Evolutionary conservation across 106 monocot genomes (phyloP).

Genomic region (Acorus gramineus): DNA sequence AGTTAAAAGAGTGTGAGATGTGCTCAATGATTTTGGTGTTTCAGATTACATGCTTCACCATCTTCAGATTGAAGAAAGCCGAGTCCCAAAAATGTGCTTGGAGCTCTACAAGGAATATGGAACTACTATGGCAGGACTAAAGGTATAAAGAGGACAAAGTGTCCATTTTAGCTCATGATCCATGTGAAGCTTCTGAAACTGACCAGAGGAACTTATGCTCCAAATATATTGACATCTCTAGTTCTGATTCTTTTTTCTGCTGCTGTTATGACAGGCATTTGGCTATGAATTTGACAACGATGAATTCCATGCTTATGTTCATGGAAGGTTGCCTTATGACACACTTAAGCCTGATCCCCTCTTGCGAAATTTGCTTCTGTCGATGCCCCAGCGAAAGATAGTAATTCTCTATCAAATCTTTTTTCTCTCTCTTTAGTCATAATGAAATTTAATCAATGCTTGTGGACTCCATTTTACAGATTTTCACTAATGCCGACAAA

Average conservation of each 20-base stretch:
- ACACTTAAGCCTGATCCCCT: slow-evolving; percentile 63
- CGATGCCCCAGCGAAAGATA: slow-evolving; percentile 65
- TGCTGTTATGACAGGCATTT: slow-evolving; percentile 26
- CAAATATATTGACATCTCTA: no score
- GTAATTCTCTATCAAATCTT: slow-evolving; percentile 9
- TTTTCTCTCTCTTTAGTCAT: not conserved
- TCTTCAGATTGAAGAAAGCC: slow-evolving; percentile 69
- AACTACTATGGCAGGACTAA: slow-evolving; percentile 88
- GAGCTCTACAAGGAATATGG: slow-evolving; percentile 79
- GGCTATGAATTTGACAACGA: slow-evolving; percentile 71
- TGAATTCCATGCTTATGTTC: slow-evolving; percentile 70
- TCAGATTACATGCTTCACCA: slow-evolving; percentile 73
- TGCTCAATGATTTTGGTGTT: no score
- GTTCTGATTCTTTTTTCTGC: not conserved
- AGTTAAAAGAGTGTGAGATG: no score
- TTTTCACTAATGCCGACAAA: slow-evolving; percentile 82
- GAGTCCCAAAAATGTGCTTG: slow-evolving; percentile 70
- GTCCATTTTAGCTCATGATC: no score
- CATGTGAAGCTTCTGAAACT: no score
- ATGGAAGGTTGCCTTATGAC: slow-evolving; percentile 76
- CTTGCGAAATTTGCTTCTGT: slow-evolving; percentile 67
- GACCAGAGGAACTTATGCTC: no score
- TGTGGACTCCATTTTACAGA: slow-evolving; percentile 20
- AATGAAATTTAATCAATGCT: not conserved
- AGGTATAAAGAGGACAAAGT: slow-evolving; percentile 20